Evolutionary conservation across 2,329 filamentous ascomycete genomes (phyloP).

Genomic region (Neofusicoccum sp.): DNA sequence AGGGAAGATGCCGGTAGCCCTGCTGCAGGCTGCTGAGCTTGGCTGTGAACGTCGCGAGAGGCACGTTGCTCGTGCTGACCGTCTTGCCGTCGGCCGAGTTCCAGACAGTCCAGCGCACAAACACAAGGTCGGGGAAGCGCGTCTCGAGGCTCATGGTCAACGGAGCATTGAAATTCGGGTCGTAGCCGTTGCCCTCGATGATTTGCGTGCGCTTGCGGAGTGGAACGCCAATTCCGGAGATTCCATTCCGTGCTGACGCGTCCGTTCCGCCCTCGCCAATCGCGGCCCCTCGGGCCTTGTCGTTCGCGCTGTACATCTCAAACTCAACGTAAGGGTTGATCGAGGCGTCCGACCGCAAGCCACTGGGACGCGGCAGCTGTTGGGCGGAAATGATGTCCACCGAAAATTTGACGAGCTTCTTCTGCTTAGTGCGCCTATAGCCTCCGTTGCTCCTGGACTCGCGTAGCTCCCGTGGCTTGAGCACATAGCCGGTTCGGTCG

Average conservation of each 20-base stretch:
- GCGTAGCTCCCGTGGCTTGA: constrained; percentile 86
- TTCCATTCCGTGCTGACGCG: constrained; percentile 62
- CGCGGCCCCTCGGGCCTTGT: constrained; percentile 74
- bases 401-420: constrained; percentile 78
- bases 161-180: constrained; percentile 78
- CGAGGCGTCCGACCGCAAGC: constrained; percentile 67
- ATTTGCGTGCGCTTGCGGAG: constrained; percentile 78
- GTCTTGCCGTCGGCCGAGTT: constrained; percentile 70
- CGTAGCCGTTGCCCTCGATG: constrained; percentile 86
- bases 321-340: constrained; percentile 95
- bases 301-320: constrained; percentile 90
- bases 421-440: constrained; percentile 59
- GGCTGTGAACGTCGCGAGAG: constrained; percentile 86
- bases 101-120: constrained; percentile 89
- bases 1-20: constrained; percentile 87
- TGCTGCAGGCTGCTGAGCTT: constrained; percentile 87
- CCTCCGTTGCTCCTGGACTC: constrained; percentile 46
- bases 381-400: constrained; percentile 92
- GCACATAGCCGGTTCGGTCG: constrained; percentile 85
- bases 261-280: constrained; percentile 65
- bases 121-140: constrained; percentile 91
- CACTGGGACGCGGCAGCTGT: constrained; percentile 81
- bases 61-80: constrained; percentile 56
- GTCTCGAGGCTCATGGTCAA: constrained; percentile 83
- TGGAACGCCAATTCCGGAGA: constrained; percentile 67